Percentiles rank a stretch among this genome's conserved stretches.
Evolutionary conservation across 257 asterid genomes (phyloP).

Genomic region (Salvia rosmarinus): DNA sequence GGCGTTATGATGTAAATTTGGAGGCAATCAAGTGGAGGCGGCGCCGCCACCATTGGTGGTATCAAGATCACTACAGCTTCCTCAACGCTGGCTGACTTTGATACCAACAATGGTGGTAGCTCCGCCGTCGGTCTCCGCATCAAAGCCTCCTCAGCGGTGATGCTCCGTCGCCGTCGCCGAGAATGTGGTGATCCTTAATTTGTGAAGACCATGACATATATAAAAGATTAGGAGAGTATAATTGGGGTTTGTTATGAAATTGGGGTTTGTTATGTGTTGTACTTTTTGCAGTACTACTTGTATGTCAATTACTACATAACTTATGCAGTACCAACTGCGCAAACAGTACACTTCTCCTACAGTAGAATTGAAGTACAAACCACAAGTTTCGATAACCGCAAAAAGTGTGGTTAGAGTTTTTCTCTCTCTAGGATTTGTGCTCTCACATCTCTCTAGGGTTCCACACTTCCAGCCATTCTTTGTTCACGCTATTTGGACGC

Average conservation of each 20-base stretch:
- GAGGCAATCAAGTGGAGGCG: background rate
- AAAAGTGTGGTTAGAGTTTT: no score
- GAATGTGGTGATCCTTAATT: background rate
- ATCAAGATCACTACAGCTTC: conserved; percentile 18
- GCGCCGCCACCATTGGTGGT: conserved; percentile 41
- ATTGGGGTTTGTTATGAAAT: background rate
- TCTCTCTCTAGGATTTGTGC: no score
- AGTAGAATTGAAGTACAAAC: background rate
- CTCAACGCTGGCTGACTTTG: background rate
- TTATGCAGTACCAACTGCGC: background rate
- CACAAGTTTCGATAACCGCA: no score
- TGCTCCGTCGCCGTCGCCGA: background rate
- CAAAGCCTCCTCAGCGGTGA: background rate
- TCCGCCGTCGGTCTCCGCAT: conserved; percentile 27
- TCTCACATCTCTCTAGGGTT: no score
- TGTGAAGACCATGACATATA: background rate
- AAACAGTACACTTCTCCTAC: background rate
- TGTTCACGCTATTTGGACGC: no score
- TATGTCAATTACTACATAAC: background rate
- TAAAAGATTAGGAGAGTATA: background rate
- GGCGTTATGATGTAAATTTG: background rate
- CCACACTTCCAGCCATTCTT: no score
- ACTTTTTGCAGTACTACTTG: conserved; percentile 26
- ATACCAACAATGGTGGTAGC: conserved; percentile 37
- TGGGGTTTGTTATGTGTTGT: background rate